A percentile compares a stretch with the other conserved stretches of the same genome.
Evolutionary conservation across 2,329 filamentous ascomycete species (phyloP).

Genomic region (Claviceps digitariae): DNA sequence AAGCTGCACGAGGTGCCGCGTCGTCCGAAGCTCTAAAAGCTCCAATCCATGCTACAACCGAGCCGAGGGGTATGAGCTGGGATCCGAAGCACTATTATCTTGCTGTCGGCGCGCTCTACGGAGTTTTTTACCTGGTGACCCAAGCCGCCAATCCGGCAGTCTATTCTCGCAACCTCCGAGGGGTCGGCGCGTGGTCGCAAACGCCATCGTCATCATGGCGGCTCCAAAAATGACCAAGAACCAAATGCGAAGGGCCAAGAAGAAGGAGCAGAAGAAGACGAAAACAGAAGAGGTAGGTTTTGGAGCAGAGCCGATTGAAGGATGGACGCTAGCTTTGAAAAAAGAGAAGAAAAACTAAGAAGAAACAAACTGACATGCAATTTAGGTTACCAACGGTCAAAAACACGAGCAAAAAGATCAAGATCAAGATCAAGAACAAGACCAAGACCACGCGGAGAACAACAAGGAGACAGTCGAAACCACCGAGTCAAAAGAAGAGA

Average conservation of each 20-base stretch:
- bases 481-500: slow-evolving; percentile 14
- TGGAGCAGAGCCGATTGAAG: not conserved
- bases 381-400: not conserved
- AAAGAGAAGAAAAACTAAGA: not conserved
- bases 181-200: slow-evolving; percentile 15
- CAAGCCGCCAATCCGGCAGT: slow-evolving; percentile 19
- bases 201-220: slow-evolving; percentile 36
- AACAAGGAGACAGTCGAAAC: slow-evolving; percentile 12
- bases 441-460: not conserved
- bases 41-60: not conserved
- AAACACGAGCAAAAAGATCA: not conserved
- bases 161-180: slow-evolving; percentile 12
- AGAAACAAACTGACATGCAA: not conserved
- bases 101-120: slow-evolving; percentile 21
- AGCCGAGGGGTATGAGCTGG: slow-evolving; percentile 17
- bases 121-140: slow-evolving; percentile 23
- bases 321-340: not conserved
- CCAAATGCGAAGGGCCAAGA: slow-evolving; percentile 81
- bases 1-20: not conserved
- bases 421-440: slow-evolving; percentile 1
- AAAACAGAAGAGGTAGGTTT: slow-evolving; percentile 38
- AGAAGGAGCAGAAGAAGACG: slow-evolving; percentile 77
- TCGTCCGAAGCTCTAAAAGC: not conserved
- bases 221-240: slow-evolving; percentile 77
- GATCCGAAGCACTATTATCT: slow-evolving; percentile 25